Percentiles rank a stretch among this genome's conserved stretches.
Conservation (phyloP, 1,284 basidiomycete species). For the Pisolithus thermaeus region DNA sequence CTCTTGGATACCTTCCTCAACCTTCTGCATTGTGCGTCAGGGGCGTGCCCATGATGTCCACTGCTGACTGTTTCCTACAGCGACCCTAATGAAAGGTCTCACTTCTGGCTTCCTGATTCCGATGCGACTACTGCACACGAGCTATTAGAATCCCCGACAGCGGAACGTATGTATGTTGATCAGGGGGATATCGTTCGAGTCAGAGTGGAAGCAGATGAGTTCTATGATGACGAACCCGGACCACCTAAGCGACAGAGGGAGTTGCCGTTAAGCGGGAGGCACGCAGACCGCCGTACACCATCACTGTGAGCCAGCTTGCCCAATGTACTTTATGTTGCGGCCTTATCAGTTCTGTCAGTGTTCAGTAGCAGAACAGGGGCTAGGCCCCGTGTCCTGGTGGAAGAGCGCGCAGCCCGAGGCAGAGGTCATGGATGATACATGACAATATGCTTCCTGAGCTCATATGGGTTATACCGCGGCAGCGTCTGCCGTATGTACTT, state of each 20-base stretch:
- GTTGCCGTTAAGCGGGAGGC: constrained; percentile 50
- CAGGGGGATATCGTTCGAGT: constrained; percentile 81
- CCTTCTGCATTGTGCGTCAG: constrained; percentile 70
- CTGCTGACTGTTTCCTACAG: constrained; percentile 32
- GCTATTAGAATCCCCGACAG: constrained; percentile 60
- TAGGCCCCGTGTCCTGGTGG: constrained; percentile 76
- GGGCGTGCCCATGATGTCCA: neutral
- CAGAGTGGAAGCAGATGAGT: constrained; percentile 83
- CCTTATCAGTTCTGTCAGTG: constrained; percentile 42
- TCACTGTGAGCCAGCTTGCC: constrained; percentile 48
- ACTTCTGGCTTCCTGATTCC: constrained; percentile 75
- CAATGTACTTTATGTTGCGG: neutral
- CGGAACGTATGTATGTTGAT: constrained; percentile 84
- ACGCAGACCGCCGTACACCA: constrained; percentile 65
- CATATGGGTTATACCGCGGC: neutral
- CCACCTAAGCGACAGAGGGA: constrained; percentile 68
- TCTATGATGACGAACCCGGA: constrained; percentile 88
- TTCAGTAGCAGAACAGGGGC: constrained; percentile 85
- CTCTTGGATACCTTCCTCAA: constrained; percentile 62
- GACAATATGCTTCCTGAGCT: constrained; percentile 2
- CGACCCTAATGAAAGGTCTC: constrained; percentile 74
- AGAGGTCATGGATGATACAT: constrained; percentile 32
- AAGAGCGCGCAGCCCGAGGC: constrained; percentile 41
- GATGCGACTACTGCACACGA: constrained; percentile 51
- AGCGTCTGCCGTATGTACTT: neutral